Evolutionary conservation across 352 stramenopile species (phyloP), one percentile per base, ranked within the genome.

Genomic region (Pythium brachiatum): DNA sequence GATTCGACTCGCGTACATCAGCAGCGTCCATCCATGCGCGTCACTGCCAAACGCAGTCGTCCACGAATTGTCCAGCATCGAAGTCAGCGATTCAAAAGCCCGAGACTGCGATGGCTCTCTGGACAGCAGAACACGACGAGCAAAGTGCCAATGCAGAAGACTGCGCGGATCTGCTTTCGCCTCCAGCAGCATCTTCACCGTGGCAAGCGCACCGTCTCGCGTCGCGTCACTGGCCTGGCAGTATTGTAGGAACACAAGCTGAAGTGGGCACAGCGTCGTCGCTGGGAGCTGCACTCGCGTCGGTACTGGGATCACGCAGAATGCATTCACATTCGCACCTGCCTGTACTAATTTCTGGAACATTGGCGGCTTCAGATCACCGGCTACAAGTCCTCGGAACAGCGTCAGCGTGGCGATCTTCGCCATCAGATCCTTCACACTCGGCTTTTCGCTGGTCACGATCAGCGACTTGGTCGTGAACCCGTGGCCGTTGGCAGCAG

Each of bases 1-100:
- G 4, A 79, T 60, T 31, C 62, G 73, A 39, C 80, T 79, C 7
- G 87, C 74, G 56, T 82, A 91, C 82, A 91, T 89, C 20, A 90
- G 67, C 44, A 93, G 56, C 41, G 78, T 85, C 83, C 81, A 91
- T 21, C 65, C 62, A 48, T 66, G 50, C 5, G 61, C 68, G 34
- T 92, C 83, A 39, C 83, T 75, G 16, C 60, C 60, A 34, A 66
- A 66, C 0, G 32, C 32, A 18, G 52, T 61, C 43, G 57, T 3
- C 36, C 27, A 67, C 69, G 44, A 76, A 47, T 6, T 72, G 60
- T 26, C 67, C 51, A 56, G n/a, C 3, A 41, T 32, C 59, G 70
- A 39, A 64, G 82, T 20, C 36, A 62, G 27, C 57, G 80, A 71
- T 70, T 66, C 34, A 64, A 62, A 7, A 23, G 58, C 46, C 52